phyloP scores from a whole-genome alignment of 75 land plant species.

The Cupressus sempervirens region DNA sequence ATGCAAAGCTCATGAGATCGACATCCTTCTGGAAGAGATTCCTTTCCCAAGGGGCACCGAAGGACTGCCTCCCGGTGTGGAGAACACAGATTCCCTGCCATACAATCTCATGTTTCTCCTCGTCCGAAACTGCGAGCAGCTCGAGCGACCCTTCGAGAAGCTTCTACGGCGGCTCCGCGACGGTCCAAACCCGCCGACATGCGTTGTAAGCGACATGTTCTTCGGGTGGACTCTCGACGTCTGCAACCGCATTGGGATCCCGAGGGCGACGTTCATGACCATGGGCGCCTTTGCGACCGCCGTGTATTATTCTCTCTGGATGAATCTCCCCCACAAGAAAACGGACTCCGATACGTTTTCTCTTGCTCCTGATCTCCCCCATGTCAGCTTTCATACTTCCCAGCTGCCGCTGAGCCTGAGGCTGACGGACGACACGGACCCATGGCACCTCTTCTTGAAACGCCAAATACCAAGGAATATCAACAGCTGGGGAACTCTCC shows the following conservation, averaged over 20 bases:
- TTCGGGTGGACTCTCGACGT: conserved; percentile 50
- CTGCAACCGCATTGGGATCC: conserved; percentile 16
- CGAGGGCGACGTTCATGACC: conserved; percentile 21
- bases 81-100: conserved; percentile 24
- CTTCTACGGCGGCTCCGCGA: conserved; percentile 8
- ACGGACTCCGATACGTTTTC: neutral
- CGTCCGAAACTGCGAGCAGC: conserved; percentile 17
- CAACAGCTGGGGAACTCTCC: neutral
- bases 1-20: neutral
- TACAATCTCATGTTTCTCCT: conserved; percentile 14
- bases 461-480: neutral
- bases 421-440: neutral
- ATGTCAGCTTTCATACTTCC: neutral
- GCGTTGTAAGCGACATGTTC: conserved; percentile 53
- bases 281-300: conserved; percentile 29
- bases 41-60: conserved; percentile 28
- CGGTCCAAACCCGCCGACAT: conserved; percentile 14
- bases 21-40: conserved; percentile 16
- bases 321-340: conserved; percentile 2
- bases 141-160: conserved; percentile 19
- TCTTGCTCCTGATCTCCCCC: neutral
- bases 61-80: conserved; percentile 31
- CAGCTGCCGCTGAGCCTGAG: neutral
- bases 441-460: neutral
- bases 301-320: conserved; percentile 27